phyloP scores from a whole-genome alignment of 371 early-diverging fungal species.

The Lichtheimia ornata region DNA sequence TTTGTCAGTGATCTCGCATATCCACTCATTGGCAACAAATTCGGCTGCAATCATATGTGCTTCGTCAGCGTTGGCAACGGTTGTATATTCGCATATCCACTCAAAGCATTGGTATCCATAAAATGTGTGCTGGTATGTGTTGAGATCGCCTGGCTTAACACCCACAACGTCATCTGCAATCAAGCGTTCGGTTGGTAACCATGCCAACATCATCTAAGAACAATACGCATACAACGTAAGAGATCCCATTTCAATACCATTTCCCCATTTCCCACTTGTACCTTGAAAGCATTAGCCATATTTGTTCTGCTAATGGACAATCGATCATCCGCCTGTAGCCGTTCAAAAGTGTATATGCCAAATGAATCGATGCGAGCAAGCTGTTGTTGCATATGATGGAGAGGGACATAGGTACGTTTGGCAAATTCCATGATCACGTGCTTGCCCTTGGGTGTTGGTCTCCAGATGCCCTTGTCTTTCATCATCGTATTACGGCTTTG shows the following conservation, averaged over 20 bases:
- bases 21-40: conserved; percentile 58
- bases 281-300: conserved; percentile 53
- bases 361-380: conserved; percentile 29
- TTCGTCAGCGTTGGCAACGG: conserved; percentile 61
- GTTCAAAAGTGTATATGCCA: conserved; percentile 36
- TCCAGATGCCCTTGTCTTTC: conserved; percentile 55
- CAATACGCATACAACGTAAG: background rate
- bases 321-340: conserved; percentile 36
- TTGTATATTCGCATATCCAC: conserved; percentile 66
- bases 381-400: conserved; percentile 28
- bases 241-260: background rate
- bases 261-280: background rate
- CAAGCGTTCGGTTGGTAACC: conserved; percentile 36
- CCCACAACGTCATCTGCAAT: conserved; percentile 50
- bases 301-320: conserved; percentile 45
- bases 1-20: conserved; percentile 52
- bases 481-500: conserved; percentile 38
- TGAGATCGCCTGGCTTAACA: conserved; percentile 17
- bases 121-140: conserved; percentile 31
- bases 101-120: conserved; percentile 50
- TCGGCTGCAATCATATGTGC: conserved; percentile 54
- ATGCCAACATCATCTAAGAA: conserved; percentile 51
- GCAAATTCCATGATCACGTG: conserved; percentile 50
- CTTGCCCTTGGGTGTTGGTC: conserved; percentile 55
- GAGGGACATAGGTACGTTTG: conserved; percentile 33